phyloP scores from a whole-genome alignment of 1,139 yeast species.

The Spathaspora sp. region DNA sequence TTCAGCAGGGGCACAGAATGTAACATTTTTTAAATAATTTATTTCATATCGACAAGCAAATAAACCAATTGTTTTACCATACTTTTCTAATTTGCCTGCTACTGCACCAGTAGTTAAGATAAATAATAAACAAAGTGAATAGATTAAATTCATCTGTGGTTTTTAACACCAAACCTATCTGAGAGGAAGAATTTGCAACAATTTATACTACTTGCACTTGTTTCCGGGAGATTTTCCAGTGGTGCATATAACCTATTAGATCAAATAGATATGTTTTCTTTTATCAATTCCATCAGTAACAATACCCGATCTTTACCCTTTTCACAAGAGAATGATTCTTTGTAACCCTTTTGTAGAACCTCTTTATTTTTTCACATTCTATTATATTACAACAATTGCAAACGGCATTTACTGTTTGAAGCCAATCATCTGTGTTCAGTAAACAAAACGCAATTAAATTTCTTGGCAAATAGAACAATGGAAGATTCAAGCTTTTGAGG shows the following conservation, averaged over 20 bases:
- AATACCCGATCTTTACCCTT: too few relatives aligned
- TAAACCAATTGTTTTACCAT: slow-evolving; percentile 14
- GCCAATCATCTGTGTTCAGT: neutral
- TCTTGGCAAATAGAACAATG: neutral
- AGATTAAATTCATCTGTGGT: neutral
- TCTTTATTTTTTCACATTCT: too few relatives aligned
- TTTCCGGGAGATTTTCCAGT: neutral
- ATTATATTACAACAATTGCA: too few relatives aligned
- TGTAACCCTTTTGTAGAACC: too few relatives aligned
- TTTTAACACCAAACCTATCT: neutral
- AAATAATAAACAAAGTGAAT: neutral
- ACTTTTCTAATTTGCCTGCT: slow-evolving; percentile 20
- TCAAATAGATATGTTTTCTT: neutral
- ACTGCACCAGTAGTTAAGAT: slow-evolving; percentile 19
- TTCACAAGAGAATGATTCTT: too few relatives aligned
- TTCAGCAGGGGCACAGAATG: slow-evolving; percentile 14
- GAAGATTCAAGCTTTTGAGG: neutral
- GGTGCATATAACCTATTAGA: neutral
- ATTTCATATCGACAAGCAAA: slow-evolving; percentile 21
- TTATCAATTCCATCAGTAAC: neutral
- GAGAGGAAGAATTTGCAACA: neutral
- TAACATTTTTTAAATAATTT: slow-evolving; percentile 13
- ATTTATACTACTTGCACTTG: neutral
- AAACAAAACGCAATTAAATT: neutral
- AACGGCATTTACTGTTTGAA: neutral